Percentiles rank a stretch among this genome's conserved stretches.
Evolutionary conservation across 768 basidiomycete species (phyloP).

Genomic region (Tylopilus rubrobrunneus): DNA sequence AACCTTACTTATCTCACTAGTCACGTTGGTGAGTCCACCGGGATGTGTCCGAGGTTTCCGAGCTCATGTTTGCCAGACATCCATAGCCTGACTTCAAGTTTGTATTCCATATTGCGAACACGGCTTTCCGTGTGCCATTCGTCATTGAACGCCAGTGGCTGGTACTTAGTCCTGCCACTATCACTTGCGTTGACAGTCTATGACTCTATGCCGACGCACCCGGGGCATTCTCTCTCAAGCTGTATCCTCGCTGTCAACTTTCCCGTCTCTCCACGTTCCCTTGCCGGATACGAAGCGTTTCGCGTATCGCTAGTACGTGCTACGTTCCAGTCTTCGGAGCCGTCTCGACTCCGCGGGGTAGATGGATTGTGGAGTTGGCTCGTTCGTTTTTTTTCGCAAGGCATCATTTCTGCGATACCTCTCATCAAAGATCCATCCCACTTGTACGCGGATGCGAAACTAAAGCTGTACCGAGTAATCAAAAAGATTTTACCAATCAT

Average conservation of each 20-base stretch:
- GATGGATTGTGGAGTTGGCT: constrained; percentile 99
- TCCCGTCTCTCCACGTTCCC: constrained; percentile 77
- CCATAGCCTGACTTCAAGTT: too few relatives aligned
- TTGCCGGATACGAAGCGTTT: constrained; percentile 92
- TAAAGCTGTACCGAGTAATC: constrained; percentile 49
- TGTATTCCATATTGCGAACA: constrained; percentile 60
- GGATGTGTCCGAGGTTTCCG: neutral
- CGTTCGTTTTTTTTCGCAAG: constrained; percentile 96
- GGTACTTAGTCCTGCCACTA: constrained; percentile 68
- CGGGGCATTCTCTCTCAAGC: constrained; percentile 52
- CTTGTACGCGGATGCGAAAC: constrained; percentile 43
- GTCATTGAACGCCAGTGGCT: constrained; percentile 56
- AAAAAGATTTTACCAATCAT: constrained; percentile 66
- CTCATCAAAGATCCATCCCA: constrained; percentile 60
- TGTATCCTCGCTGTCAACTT: constrained; percentile 97
- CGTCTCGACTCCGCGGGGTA: constrained; percentile 29
- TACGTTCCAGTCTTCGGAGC: neutral
- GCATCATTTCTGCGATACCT: constrained; percentile 84
- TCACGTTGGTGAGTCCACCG: constrained; percentile 52
- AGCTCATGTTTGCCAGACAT: constrained; percentile 46
- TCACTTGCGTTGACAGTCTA: constrained; percentile 84
- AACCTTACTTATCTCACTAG: constrained; percentile 64
- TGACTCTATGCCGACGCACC: constrained; percentile 61
- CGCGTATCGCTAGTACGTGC: constrained; percentile 84
- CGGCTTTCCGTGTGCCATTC: constrained; percentile 45